These are phyloP conservation scores for Schwanniomyces occidentalis DNA, from an alignment of 805 yeast species.

Conservation along the genomic window DNA sequence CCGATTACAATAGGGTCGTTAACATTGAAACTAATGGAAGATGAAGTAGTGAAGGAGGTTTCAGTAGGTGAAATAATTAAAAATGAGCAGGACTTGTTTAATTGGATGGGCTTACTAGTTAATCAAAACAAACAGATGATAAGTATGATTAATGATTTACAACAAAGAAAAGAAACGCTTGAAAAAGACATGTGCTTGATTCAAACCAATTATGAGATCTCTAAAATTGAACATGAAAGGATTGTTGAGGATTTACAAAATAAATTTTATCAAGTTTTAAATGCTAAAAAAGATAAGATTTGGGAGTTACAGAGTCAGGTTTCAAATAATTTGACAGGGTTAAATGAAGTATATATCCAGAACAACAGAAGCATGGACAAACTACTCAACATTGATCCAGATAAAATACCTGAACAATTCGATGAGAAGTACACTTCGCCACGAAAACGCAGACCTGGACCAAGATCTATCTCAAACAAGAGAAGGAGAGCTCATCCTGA, in stretches of 20 bases:
- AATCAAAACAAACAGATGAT: conserved; percentile 12
- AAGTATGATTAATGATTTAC: conserved; percentile 3
- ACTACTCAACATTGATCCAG: conserved; percentile 13
- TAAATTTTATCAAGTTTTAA: conserved; percentile 27
- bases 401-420: conserved; percentile 18
- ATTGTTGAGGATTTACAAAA: conserved; percentile 24
- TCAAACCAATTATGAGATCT: conserved; percentile 10
- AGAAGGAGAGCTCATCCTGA: too few species aligned
- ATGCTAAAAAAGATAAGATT: conserved; percentile 31
- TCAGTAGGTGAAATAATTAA: conserved; percentile 2
- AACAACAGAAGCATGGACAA: conserved; percentile 16
- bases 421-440: conserved; percentile 13
- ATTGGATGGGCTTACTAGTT: conserved; percentile 24
- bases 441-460: conserved; percentile 20
- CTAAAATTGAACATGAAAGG: conserved; percentile 14
- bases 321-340: conserved; percentile 10
- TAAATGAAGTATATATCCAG: conserved; percentile 17
- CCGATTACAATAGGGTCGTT: conserved; percentile 28
- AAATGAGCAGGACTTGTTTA: conserved; percentile 22
- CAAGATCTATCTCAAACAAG: too few species aligned
- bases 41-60: conserved; percentile 9
- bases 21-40: conserved; percentile 18
- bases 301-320: conserved; percentile 23
- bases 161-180: conserved; percentile 1
- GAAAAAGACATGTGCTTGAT: conserved; percentile 7